Conservation (phyloP, 1,139 yeast species). For the Taphrina wiesneri region DNA sequence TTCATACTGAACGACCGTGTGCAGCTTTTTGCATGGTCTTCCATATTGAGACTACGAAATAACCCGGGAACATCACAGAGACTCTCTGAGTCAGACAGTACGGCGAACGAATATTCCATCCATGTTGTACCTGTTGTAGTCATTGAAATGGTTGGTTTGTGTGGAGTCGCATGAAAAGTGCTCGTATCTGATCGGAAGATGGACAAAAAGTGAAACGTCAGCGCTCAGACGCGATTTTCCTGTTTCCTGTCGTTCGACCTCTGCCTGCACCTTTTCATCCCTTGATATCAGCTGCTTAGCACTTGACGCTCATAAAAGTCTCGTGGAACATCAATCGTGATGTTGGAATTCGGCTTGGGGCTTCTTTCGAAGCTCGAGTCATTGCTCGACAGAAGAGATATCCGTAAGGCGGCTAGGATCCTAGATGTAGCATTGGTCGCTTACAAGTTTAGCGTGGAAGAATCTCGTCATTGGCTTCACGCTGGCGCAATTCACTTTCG, state of each 20-base stretch:
- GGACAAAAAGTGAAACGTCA: neutral
- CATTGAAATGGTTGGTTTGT: neutral
- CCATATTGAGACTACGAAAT: too few species aligned
- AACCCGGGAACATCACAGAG: too few species aligned
- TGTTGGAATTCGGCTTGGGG: slow-evolving; percentile 7
- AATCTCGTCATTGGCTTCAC: slow-evolving; percentile 28
- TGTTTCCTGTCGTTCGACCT: neutral
- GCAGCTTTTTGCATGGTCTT: too few species aligned
- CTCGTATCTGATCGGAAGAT: neutral
- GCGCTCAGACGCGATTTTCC: slow-evolving; percentile 10
- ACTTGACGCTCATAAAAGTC: too few species aligned
- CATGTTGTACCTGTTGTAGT: too few species aligned
- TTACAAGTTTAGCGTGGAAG: slow-evolving; percentile 17
- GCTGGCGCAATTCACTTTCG: slow-evolving; percentile 23
- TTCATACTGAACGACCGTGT: too few species aligned
- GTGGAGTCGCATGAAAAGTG: neutral
- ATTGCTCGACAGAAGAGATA: slow-evolving; percentile 7
- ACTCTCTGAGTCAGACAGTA: too few species aligned
- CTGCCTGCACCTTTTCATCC: too few species aligned
- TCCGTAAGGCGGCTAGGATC: neutral
- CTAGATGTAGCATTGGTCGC: neutral
- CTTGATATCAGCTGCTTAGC: too few species aligned
- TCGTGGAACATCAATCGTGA: neutral
- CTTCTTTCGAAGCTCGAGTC: slow-evolving; percentile 5
- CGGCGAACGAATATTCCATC: too few species aligned